These are phyloP conservation scores for Gardenia jasminoides DNA, from an alignment of 257 asterid genomes.

Conservation along the genomic window DNA sequence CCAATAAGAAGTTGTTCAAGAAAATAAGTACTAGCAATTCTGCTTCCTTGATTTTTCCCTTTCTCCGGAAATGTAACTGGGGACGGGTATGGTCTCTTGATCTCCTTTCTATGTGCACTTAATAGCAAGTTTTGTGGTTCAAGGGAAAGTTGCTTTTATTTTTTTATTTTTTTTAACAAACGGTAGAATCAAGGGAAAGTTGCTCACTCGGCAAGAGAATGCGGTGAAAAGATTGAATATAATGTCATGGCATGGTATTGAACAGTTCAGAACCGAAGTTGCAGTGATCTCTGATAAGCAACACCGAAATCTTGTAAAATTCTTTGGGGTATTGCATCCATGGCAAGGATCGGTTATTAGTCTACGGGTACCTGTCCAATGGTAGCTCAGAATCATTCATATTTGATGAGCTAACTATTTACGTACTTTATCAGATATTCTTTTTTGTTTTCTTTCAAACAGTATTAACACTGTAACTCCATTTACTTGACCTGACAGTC, in stretches of 20 bases:
- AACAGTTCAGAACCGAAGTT: slow-evolving; percentile 1
- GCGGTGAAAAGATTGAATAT: not conserved
- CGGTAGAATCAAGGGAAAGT: not conserved
- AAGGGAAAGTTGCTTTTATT: too few relatives aligned
- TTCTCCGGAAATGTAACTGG: too few relatives aligned
- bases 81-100: too few relatives aligned
- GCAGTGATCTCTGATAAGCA: not conserved
- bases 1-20: too few relatives aligned
- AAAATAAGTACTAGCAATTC: not conserved
- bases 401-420: not conserved
- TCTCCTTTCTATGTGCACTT: not conserved
- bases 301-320: not conserved
- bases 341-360: not conserved
- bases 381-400: not conserved
- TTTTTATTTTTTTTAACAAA: too few relatives aligned
- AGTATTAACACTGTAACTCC: too few relatives aligned
- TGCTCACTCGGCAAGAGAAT: not conserved
- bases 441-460: too few relatives aligned
- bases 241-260: not conserved
- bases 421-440: not conserved
- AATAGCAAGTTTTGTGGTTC: not conserved
- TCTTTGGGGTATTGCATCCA: not conserved
- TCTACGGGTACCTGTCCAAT: not conserved
- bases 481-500: too few relatives aligned
- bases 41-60: not conserved